A percentile compares a stretch with the other conserved stretches of the same genome.
phyloP scores from a whole-genome alignment of 2,329 filamentous ascomycete genomes.

The Aspergillus sp. region DNA sequence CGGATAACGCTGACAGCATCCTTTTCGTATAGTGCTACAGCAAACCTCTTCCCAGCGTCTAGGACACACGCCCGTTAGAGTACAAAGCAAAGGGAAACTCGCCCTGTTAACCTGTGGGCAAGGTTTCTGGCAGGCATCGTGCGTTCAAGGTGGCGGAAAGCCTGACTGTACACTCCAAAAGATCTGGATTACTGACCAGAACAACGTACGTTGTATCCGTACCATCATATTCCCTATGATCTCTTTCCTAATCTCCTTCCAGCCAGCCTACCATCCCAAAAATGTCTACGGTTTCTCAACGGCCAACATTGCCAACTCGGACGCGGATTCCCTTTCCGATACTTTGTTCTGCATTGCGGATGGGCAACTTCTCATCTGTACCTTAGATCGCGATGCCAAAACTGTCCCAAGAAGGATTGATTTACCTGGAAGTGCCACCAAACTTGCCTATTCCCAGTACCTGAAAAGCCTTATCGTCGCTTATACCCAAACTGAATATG shows the following conservation, averaged over 20 bases:
- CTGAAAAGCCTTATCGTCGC: conserved; percentile 52
- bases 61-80: conserved; percentile 38
- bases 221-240: not conserved
- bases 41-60: conserved; percentile 31
- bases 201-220: conserved; percentile 32
- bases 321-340: conserved; percentile 33
- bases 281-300: conserved; percentile 37
- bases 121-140: conserved; percentile 40
- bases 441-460: conserved; percentile 46
- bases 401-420: conserved; percentile 42
- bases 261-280: conserved; percentile 41
- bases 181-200: conserved; percentile 45
- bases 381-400: conserved; percentile 43
- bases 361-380: conserved; percentile 49
- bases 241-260: conserved; percentile 14
- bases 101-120: conserved; percentile 38
- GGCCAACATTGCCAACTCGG: conserved; percentile 27
- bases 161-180: conserved; percentile 31
- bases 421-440: conserved; percentile 43
- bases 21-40: conserved; percentile 28
- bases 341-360: conserved; percentile 51
- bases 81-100: conserved; percentile 30
- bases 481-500: conserved; percentile 33
- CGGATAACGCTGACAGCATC: conserved; percentile 12
- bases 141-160: conserved; percentile 21